A percentile compares a stretch with the other conserved stretches of the same genome.
Conservation (phyloP, 331 rosid species). For the Cydonia oblonga region DNA sequence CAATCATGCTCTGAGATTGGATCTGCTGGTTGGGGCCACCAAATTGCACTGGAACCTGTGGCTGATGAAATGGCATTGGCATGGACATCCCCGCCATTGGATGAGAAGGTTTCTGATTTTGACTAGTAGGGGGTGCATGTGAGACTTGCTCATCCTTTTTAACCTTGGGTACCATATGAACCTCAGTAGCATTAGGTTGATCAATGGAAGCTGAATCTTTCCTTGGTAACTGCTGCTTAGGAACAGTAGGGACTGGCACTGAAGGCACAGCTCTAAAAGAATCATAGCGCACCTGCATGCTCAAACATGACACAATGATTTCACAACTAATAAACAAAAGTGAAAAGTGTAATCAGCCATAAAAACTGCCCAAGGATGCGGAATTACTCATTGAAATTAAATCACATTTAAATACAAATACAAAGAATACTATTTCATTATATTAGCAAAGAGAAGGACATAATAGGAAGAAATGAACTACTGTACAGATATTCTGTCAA, state of each 20-base stretch:
- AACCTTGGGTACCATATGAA: conserved; percentile 32
- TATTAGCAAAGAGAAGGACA: not conserved
- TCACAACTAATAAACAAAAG: not conserved
- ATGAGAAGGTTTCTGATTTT: conserved; percentile 55
- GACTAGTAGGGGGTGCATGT: conserved; percentile 34
- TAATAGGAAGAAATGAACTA: not conserved
- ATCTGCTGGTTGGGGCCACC: conserved; percentile 70
- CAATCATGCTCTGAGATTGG: conserved; percentile 60
- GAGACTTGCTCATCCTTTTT: conserved; percentile 46
- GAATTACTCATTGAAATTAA: not conserved
- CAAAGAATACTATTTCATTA: not conserved
- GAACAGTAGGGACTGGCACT: conserved; percentile 47
- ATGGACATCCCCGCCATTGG: conserved; percentile 55
- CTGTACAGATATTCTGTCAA: not conserved
- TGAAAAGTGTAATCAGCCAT: not conserved
- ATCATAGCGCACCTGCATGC: conserved; percentile 53
- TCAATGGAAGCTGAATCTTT: conserved; percentile 41
- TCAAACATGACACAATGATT: conserved; percentile 12
- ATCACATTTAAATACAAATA: not conserved
- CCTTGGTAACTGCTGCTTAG: conserved; percentile 53
- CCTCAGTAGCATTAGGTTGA: conserved; percentile 34
- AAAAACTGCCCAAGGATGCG: not conserved
- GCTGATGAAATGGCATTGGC: conserved; percentile 50
- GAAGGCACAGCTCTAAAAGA: conserved; percentile 37
- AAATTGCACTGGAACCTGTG: conserved; percentile 59